Evolutionary conservation across 306 rosid species (phyloP).

Genomic region (Castanea crenata): DNA sequence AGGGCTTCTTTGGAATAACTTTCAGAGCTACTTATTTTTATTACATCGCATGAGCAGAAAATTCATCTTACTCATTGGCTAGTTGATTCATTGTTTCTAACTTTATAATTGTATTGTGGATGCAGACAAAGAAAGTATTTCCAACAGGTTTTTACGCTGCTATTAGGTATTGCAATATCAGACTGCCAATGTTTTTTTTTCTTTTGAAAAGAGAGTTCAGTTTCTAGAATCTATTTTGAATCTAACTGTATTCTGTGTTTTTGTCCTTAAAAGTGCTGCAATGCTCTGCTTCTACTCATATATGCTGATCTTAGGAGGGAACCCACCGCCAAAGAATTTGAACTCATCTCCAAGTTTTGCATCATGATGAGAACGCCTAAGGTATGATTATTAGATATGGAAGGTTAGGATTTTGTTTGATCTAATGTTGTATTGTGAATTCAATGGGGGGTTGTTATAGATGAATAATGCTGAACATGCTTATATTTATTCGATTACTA

Average conservation of each 20-base stretch:
- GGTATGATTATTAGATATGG: slow-evolving; percentile 13
- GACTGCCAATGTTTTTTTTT: slow-evolving; percentile 1
- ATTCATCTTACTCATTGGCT: not conserved
- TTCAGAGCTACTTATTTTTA: slow-evolving; percentile 72
- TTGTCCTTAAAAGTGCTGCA: slow-evolving; percentile 56
- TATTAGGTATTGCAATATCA: slow-evolving; percentile 47
- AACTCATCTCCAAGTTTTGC: slow-evolving; percentile 57
- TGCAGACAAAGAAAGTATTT: slow-evolving; percentile 76
- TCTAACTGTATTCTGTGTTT: not conserved
- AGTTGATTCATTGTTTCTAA: slow-evolving; percentile 10
- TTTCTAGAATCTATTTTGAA: slow-evolving; percentile 13
- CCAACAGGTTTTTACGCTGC: slow-evolving; percentile 63
- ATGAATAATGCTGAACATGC: slow-evolving; percentile 15
- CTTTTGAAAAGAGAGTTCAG: not conserved
- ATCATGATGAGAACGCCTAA: slow-evolving; percentile 33
- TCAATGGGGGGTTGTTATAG: slow-evolving; percentile 6
- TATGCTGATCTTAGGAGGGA: slow-evolving; percentile 78
- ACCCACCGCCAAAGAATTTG: slow-evolving; percentile 91
- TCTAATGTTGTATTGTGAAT: slow-evolving; percentile 24
- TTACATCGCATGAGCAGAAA: slow-evolving; percentile 11
- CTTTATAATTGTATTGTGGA: not conserved
- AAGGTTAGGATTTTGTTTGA: not conserved
- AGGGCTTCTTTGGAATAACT: slow-evolving; percentile 72
- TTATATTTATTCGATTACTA: not conserved
- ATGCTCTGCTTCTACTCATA: slow-evolving; percentile 88